Evolutionary conservation across 108 stramenopile species (phyloP), one percentile per base, ranked within the genome.

Genomic region (Fistulifera solaris): DNA sequence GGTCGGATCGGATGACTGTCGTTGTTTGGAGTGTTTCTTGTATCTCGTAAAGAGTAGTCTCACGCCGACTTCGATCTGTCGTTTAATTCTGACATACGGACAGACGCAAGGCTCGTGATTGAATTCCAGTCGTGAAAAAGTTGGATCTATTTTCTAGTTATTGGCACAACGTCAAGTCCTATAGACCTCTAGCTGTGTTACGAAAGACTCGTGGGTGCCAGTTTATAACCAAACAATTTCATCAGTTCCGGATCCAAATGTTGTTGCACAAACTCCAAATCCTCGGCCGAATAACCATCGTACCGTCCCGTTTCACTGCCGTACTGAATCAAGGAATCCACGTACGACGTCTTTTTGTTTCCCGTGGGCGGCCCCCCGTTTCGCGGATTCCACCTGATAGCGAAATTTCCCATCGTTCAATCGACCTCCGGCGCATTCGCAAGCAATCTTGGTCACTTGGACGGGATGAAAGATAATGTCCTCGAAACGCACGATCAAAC

Each of bases 401-500:
- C 63, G 54, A 11, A 70, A 62, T 17, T 4, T 4, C 6, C 44
- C 44, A 21, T 11, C 11, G 19, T 45, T 21, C 16, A 77, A 43
- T 22, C 24, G 27, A 1, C 78, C 85, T 1, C 89, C 89, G 17
- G 71, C 76, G 61, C 89, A 90, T 25, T 70, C 62, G 54, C 83
- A 86, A 23, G 86, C 56, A 21, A 58, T 42, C 47, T 56, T 45
- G 38, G 78, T 77, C 15, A 83, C 77, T 38, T 73, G 40, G 22
- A 65, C 53, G 15, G 80, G 74, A 63, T 78, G 69, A 63, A 86
- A 81, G 10, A 81, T 59, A 38, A 85, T 64, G 61, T 90, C 89
- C 60, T 90, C 56, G 52, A 78, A 83, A 4, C 92, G 72, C 0
- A 89, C 77, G 56, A 89, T 74, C 38, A 85, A n/a, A 12, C 78